Evolutionary conservation across 805 yeast genomes (phyloP).

Genomic region (Candida piceae): DNA sequence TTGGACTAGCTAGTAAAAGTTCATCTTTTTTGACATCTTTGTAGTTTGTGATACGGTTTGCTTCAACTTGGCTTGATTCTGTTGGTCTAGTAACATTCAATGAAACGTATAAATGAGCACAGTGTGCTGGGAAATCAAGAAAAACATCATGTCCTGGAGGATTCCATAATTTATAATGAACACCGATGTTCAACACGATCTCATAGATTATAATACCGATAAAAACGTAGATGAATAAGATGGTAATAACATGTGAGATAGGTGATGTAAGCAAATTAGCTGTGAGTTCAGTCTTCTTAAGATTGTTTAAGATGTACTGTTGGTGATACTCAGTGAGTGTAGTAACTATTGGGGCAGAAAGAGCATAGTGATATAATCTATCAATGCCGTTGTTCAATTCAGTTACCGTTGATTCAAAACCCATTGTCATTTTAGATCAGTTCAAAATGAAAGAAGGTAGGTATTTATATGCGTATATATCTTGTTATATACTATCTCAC

Average conservation of each 20-base stretch:
- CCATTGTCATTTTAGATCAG: too few relatives aligned
- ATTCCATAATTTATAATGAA: constrained; percentile 22
- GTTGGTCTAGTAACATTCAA: constrained; percentile 34
- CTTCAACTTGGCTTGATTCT: constrained; percentile 4
- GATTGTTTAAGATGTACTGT: constrained; percentile 9
- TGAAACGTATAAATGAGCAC: constrained; percentile 64
- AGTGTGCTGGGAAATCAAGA: constrained; percentile 69
- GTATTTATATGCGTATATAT: too few relatives aligned
- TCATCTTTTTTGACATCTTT: constrained; percentile 4
- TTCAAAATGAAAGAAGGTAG: too few relatives aligned
- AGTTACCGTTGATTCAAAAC: too few relatives aligned
- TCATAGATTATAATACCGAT: constrained; percentile 22
- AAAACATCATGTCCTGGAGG: constrained; percentile 47
- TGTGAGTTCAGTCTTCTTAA: constrained; percentile 17
- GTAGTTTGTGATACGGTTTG: constrained; percentile 1
- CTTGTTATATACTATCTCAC: too few relatives aligned
- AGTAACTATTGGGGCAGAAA: background rate
- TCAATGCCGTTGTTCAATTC: background rate
- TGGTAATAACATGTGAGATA: constrained; percentile 22
- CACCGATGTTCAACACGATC: constrained; percentile 18
- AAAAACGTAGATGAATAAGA: constrained; percentile 20
- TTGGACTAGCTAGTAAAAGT: constrained; percentile 28
- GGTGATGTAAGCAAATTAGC: constrained; percentile 17
- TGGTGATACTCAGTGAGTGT: constrained; percentile 1
- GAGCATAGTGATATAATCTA: background rate